A percentile compares a stretch with the other conserved stretches of the same genome.
Evolutionary conservation across 208 protist genomes (phyloP).

Genomic region (Acanthamoeba royreba): DNA sequence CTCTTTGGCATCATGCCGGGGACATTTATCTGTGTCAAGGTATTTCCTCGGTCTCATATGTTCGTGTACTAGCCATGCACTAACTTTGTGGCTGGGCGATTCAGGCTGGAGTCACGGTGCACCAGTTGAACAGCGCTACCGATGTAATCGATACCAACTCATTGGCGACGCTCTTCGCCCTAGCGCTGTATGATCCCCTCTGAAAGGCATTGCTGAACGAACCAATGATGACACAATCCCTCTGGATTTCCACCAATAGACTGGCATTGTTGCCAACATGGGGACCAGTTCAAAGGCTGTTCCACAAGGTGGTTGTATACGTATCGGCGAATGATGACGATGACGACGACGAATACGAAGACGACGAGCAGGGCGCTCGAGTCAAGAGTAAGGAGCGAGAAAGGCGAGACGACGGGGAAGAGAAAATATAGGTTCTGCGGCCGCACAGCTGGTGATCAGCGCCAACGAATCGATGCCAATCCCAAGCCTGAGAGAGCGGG

Average conservation of each 20-base stretch:
- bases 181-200: neutral
- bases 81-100: neutral
- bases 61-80: neutral
- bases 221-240: neutral
- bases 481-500: no score
- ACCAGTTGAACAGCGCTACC: neutral
- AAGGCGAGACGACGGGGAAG: neutral
- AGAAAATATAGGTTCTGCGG: no score
- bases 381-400: neutral
- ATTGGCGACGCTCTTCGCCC: neutral
- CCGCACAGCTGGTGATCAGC: no score
- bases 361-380: neutral
- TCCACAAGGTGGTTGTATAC: neutral
- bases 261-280: neutral
- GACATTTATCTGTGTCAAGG: neutral
- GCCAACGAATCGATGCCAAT: no score
- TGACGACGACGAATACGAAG: neutral
- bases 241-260: neutral
- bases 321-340: neutral
- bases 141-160: neutral
- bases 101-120: neutral
- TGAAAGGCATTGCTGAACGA: neutral
- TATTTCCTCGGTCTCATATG: neutral
- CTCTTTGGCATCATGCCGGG: slow-evolving; percentile 71
- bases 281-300: neutral